A percentile compares a stretch with the other conserved stretches of the same genome.
Evolutionary conservation across 192 early-diverging fungal species (phyloP).

Genomic region (Thamnidium elegans): DNA sequence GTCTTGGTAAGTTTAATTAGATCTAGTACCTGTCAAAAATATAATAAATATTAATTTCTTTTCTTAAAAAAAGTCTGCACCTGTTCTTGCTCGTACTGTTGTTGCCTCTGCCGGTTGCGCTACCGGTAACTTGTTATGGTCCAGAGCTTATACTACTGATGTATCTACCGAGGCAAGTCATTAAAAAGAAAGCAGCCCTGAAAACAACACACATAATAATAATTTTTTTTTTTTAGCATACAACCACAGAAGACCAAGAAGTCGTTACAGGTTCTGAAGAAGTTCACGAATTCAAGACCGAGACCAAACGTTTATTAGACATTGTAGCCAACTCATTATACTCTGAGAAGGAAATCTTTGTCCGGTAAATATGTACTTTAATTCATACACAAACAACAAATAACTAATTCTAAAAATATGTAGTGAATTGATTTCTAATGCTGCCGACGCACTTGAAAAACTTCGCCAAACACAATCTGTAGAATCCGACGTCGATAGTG

Average conservation of each 20-base stretch:
- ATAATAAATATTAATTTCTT: too few relatives aligned
- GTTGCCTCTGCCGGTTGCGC: too few relatives aligned
- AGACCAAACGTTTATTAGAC: conserved; percentile 58
- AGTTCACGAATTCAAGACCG: conserved; percentile 52
- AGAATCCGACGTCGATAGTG: conserved; percentile 37
- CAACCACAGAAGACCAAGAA: conserved; percentile 2
- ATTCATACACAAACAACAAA: too few relatives aligned
- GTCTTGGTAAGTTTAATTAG: not conserved
- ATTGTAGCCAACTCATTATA: conserved; percentile 66
- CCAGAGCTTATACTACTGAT: too few relatives aligned
- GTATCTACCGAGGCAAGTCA: too few relatives aligned
- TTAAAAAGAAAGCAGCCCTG: too few relatives aligned
- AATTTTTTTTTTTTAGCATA: not conserved
- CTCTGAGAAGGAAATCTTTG: conserved; percentile 59
- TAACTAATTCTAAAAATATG: too few relatives aligned
- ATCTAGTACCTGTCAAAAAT: not conserved
- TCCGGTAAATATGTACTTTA: conserved; percentile 35
- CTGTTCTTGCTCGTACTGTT: too few relatives aligned
- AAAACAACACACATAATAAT: too few relatives aligned
- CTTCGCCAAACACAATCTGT: conserved; percentile 51
- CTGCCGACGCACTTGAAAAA: conserved; percentile 64
- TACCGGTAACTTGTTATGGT: too few relatives aligned
- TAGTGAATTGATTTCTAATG: conserved; percentile 65
- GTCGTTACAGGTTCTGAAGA: conserved; percentile 30
- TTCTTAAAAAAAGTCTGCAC: too few relatives aligned